Evolutionary conservation across 1,284 basidiomycete species (phyloP).

Genomic region (Megacollybia platyphylla): DNA sequence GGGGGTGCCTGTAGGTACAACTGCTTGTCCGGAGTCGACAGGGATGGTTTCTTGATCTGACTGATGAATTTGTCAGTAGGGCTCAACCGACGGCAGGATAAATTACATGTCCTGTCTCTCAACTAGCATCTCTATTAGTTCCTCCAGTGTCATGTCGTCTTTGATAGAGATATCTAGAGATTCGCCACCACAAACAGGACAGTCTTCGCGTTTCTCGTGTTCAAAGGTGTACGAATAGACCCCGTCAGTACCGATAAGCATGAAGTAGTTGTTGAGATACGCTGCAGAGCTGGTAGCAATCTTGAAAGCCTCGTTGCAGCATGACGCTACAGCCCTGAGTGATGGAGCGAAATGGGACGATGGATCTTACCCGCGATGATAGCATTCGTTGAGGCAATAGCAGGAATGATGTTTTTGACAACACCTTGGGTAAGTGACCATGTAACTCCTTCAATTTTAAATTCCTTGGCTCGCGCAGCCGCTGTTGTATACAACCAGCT

Average conservation of each 20-base stretch:
- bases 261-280: conserved; percentile 97
- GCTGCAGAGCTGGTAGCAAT: conserved; percentile 92
- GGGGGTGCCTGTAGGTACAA: conserved; percentile 92
- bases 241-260: conserved; percentile 91
- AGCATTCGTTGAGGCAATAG: conserved; percentile 93
- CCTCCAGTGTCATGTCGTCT: conserved; percentile 68
- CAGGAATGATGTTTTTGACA: conserved; percentile 99
- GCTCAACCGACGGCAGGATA: conserved; percentile 2
- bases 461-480: conserved; percentile 72
- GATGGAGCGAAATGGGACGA: background rate
- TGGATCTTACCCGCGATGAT: conserved; percentile 73
- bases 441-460: conserved; percentile 95
- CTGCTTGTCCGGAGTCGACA: conserved; percentile 55
- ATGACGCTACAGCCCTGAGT: conserved; percentile 54
- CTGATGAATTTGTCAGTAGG: conserved; percentile 24
- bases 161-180: conserved; percentile 59
- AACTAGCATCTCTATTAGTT: conserved; percentile 74
- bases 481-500: conserved; percentile 86
- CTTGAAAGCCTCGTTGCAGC: conserved; percentile 99
- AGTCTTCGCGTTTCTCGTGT: conserved; percentile 86
- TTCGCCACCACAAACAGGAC: conserved; percentile 95
- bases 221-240: conserved; percentile 98
- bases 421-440: conserved; percentile 98
- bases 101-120: conserved; percentile 78
- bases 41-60: conserved; percentile 87